These are phyloP conservation scores for Lavandula angustifolia DNA, from an alignment of 257 asterid genomes.

Conservation along the genomic window DNA sequence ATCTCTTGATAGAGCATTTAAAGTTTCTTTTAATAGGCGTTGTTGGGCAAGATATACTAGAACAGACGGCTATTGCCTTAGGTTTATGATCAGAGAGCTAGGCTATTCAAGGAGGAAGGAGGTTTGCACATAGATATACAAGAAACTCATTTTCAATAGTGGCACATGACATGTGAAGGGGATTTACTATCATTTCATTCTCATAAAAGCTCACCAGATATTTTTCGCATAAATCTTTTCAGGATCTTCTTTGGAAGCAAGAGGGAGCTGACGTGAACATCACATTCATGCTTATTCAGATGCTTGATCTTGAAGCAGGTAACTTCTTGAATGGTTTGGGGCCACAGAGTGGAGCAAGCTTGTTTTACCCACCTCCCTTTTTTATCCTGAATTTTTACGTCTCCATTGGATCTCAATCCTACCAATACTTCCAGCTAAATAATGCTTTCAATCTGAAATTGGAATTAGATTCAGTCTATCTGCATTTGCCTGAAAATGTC, in stretches of 20 bases:
- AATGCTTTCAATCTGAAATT: not conserved
- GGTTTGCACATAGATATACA: not conserved
- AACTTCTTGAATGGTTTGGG: conserved; percentile 27
- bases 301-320: conserved; percentile 99
- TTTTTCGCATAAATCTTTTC: conserved; percentile 79
- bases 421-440: not conserved
- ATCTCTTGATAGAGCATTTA: conserved; percentile 3
- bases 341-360: conserved; percentile 14
- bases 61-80: not conserved
- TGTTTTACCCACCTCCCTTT: conserved; percentile 4
- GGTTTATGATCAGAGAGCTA: conserved; percentile 5
- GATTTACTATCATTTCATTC: not conserved
- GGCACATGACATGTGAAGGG: conserved; percentile 1
- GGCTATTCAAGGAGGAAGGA: not conserved
- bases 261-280: conserved; percentile 99
- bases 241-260: conserved; percentile 91
- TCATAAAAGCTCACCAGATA: conserved; percentile 24
- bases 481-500: conserved; percentile 19
- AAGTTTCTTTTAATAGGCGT: conserved; percentile 12
- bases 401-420: conserved; percentile 25
- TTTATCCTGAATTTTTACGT: not conserved
- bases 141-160: not conserved
- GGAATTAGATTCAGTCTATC: conserved; percentile 14
- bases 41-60: conserved; percentile 13
- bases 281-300: conserved; percentile 98